A percentile compares a stretch with the other conserved stretches of the same genome.
Evolutionary conservation across 805 yeast species (phyloP).

Genomic region (Ogataea populi-albae): DNA sequence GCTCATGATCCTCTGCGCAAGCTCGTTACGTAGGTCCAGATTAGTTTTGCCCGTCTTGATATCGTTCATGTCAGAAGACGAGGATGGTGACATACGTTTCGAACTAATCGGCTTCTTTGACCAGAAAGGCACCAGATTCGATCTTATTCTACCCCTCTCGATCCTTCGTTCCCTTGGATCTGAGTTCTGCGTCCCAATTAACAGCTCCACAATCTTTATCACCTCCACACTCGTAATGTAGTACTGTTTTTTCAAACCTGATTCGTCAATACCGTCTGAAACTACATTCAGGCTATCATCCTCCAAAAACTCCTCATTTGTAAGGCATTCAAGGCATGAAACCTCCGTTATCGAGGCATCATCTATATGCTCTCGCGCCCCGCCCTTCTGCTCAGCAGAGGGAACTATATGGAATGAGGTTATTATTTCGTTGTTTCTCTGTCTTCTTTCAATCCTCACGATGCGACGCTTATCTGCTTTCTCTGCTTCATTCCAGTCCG

Average conservation of each 20-base stretch:
- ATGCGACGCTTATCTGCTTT: slow-evolving; percentile 51
- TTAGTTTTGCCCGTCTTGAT: slow-evolving; percentile 19
- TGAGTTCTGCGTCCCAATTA: slow-evolving; percentile 48
- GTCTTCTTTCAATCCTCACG: slow-evolving; percentile 54
- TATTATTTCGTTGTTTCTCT: slow-evolving; percentile 43
- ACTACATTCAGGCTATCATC: slow-evolving; percentile 19
- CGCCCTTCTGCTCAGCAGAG: slow-evolving; percentile 46
- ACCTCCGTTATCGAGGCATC: slow-evolving; percentile 55
- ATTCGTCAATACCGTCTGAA: slow-evolving; percentile 28
- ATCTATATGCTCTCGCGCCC: slow-evolving; percentile 34
- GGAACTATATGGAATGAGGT: slow-evolving; percentile 53
- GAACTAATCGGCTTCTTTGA: slow-evolving; percentile 56
- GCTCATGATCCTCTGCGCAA: slow-evolving; percentile 64
- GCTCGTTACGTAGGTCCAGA: slow-evolving; percentile 44
- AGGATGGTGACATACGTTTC: slow-evolving; percentile 25
- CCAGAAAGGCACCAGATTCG: slow-evolving; percentile 68
- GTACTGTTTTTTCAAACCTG: slow-evolving; percentile 30
- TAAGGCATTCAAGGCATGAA: slow-evolving; percentile 51
- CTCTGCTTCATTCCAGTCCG: slow-evolving; percentile 49
- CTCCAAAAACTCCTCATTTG: slow-evolving; percentile 18
- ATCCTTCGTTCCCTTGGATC: slow-evolving; percentile 53
- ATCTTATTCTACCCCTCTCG: slow-evolving; percentile 65
- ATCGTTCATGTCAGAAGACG: slow-evolving; percentile 11
- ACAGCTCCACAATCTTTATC: slow-evolving; percentile 58
- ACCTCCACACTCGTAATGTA: slow-evolving; percentile 69